Percentiles rank a stretch among this genome's conserved stretches.
Conservation (phyloP, 2,329 filamentous ascomycete species). For the Elsinoe ampelina region DNA sequence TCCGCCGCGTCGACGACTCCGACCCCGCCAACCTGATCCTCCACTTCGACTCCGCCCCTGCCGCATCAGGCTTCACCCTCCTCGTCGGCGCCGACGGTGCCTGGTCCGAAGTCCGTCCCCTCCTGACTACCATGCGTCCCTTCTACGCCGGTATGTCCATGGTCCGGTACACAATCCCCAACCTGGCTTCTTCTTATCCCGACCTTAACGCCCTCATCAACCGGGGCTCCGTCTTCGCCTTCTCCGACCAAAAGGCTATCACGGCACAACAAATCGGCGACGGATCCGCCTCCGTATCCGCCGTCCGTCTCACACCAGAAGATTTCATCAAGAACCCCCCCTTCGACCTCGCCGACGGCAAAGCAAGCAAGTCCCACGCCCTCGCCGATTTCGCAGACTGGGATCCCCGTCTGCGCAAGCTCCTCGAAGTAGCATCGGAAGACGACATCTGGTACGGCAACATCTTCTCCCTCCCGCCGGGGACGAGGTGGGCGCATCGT, state of each 20-base stretch:
- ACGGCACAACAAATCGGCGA: constrained; percentile 28
- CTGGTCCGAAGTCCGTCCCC: constrained; percentile 31
- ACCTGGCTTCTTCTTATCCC: constrained; percentile 23
- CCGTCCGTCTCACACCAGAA: constrained; percentile 21
- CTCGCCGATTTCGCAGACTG: constrained; percentile 24
- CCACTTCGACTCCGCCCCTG: constrained; percentile 24
- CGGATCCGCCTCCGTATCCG: constrained; percentile 24
- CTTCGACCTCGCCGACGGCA: constrained; percentile 21
- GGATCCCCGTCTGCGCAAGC: constrained; percentile 23
- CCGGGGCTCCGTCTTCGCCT: constrained; percentile 25
- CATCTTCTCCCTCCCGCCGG: constrained; percentile 34
- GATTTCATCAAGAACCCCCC: constrained; percentile 21
- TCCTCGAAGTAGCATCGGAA: constrained; percentile 22
- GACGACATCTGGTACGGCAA: constrained; percentile 21
- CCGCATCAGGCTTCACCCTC: constrained; percentile 30
- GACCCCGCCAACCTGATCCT: constrained; percentile 17
- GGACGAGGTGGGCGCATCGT: constrained; percentile 29
- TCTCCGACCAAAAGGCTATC: constrained; percentile 23
- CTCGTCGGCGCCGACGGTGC: constrained; percentile 39
- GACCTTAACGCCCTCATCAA: constrained; percentile 28
- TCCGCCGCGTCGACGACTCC: constrained; percentile 19
- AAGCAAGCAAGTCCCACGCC: constrained; percentile 18
- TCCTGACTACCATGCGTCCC: constrained; percentile 26
- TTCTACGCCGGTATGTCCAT: constrained; percentile 31
- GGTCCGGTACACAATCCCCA: constrained; percentile 25